Base-by-base conservation (phyloP, 2,329 filamentous ascomycete species). In the Claviceps monticola region DNA sequence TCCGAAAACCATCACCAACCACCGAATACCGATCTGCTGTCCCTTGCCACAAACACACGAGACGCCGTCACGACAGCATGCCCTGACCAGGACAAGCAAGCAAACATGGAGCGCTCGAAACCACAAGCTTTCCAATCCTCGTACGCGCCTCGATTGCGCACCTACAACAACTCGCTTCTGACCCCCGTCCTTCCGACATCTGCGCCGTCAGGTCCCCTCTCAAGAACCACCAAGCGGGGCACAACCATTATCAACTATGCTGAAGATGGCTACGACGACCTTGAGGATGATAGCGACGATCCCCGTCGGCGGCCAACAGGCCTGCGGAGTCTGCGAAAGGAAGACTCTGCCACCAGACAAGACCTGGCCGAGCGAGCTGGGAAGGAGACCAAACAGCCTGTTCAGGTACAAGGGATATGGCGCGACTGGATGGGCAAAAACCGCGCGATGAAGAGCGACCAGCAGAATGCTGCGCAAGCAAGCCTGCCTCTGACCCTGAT, bases 211-310 rank as follows among this genome's bases (percentile, higher is more conserved):
- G 83, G 81, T 23, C 79, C 84, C 41, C 72, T 79, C 54, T 78
- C 87, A 60, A 82, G 91, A 64, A 95, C 87, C n/a, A 97, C 93
- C 8, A 97, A 98, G 73, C 85, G 93, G 68, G 93, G 93, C 53
- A 97, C 93, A 2, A 93, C 88, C 37, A 87, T 91, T 56, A 93
- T 97, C 70, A 98, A 96, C 71, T 98, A 98, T 64, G 91, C 93
- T 23, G 93, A 98, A 66, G 91, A 97, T 66, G 90, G 90, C 46
- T 95, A 84, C 63, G 91, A 96, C 58, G 89, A 91, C 61, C 68
- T 79, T 53, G 79, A 82, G 39, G 79, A 83, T 52, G 86, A 88
- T 56, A 83, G 86, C 48, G 85, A 88, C 56, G 84, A 88, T 51
- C 75, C 79, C 54, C 79, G 88, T 56, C 83, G 91, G 56, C 83